Evolutionary conservation across 129 eudicot genomes (phyloP).

Genomic region (Pseudognaphalium luteoalbum): DNA sequence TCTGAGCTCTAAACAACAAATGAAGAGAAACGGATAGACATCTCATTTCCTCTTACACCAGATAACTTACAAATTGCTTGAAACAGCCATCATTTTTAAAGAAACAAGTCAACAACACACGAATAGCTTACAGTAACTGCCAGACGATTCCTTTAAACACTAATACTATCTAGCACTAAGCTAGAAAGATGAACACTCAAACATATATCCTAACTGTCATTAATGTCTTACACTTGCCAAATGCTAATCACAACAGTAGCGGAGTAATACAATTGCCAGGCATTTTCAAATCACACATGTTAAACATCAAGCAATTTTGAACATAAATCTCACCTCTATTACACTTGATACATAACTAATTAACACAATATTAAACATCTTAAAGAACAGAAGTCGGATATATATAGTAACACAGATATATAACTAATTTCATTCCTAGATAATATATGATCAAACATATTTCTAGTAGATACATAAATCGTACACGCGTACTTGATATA

Average conservation of each 20-base stretch:
- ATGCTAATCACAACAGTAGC: background rate
- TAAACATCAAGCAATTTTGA: background rate
- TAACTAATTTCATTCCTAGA: background rate
- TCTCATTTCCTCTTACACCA: background rate
- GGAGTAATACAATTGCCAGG: background rate
- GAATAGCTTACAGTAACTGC: background rate
- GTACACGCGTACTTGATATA: background rate
- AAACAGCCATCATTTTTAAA: background rate
- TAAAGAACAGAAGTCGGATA: background rate
- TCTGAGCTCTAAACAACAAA: background rate
- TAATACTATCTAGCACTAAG: background rate
- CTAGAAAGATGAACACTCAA: constrained; percentile 8
- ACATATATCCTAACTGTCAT: background rate
- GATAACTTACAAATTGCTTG: background rate
- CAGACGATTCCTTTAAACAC: background rate
- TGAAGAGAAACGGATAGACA: background rate
- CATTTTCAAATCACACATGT: background rate
- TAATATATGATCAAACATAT: background rate
- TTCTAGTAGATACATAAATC: background rate
- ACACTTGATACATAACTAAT: background rate
- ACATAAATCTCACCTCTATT: too few species aligned
- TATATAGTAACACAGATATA: background rate
- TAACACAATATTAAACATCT: background rate
- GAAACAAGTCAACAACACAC: background rate
- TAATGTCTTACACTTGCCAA: constrained; percentile 1